Percentiles rank a stretch among this genome's conserved stretches.
phyloP scores from a whole-genome alignment of 768 basidiomycete species.

The Boletus rubescentipes region DNA sequence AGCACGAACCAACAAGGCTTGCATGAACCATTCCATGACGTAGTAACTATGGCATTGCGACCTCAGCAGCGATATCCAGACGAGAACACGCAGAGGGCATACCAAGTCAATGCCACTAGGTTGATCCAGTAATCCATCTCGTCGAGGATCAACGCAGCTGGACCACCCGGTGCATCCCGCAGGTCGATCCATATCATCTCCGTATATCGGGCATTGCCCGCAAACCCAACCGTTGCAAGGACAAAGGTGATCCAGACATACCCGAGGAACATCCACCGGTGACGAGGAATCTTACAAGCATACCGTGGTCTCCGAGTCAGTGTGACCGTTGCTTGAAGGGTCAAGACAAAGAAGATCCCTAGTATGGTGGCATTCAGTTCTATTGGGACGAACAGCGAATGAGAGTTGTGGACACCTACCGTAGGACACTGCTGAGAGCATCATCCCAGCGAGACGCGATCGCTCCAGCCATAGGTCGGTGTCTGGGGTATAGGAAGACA shows the following conservation, averaged over 20 bases:
- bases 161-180: conserved; percentile 16
- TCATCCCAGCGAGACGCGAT: conserved; percentile 25
- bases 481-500: conserved; percentile 19
- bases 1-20: conserved; percentile 21
- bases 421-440: conserved; percentile 19
- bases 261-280: conserved; percentile 10
- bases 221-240: conserved; percentile 28
- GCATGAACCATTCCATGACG: conserved; percentile 33
- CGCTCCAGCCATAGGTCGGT: conserved; percentile 30
- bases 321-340: conserved; percentile 14
- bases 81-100: neutral
- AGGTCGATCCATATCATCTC: conserved; percentile 35
- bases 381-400: neutral
- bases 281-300: neutral
- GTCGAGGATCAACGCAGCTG: conserved; percentile 12
- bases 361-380: neutral
- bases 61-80: neutral
- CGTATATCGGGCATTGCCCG: conserved; percentile 26
- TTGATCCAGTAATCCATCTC: conserved; percentile 21
- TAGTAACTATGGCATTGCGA: conserved; percentile 17
- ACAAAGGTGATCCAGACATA: conserved; percentile 28
- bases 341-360: conserved; percentile 27
- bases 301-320: conserved; percentile 5
- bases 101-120: conserved; percentile 19
- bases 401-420: conserved; percentile 8